Evolutionary conservation across 148 eudicot genomes (phyloP), one percentile per base, ranked within the genome.

Genomic region (Talinum fruticosum): DNA sequence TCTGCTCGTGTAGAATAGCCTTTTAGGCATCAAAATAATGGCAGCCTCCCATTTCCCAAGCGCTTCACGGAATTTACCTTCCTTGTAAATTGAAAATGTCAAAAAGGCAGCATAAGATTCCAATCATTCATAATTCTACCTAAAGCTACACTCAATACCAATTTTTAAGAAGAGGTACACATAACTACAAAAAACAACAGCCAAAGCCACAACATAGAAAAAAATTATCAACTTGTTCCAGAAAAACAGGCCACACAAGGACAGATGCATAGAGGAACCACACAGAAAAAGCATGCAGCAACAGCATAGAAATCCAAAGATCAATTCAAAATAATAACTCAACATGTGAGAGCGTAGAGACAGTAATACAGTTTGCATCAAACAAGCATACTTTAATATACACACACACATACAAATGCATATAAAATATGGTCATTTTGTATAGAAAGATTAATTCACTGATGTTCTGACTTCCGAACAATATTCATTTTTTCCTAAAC

Each of bases 11-110:
- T 68, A 93, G 67, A 69, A 84, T 70, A 23, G 95, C 91, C 49
- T 85, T 86, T 57, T 87, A 38, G 97, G 95, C 88, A 75, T 81
- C 86, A 93, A 86, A 30, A 83, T 90, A 59, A 93, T 87, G 53
- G 97, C 95, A 76, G 90, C 79, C 85, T 93, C 97, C 97, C 97
- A 93, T 75, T 88, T 93, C 26, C 89, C 96, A 86, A 93, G 97
- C 49, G 97, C 97, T 85, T 91, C 93, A 38, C 83, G 86, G 75
- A 84, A 93, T 82, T 82, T 89, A 70, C 96, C 93, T 65, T 82
- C 93, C 97, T 93, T 82, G 83, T 82, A 66, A 76, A 44, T 71
- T 61, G 16, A 67, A 83, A 69, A 61, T 53, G 21, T 12, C 13
- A 62, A n/a, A 73, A 66, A 53, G 23, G 30, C 29, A 41, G 44